phyloP scores from a whole-genome alignment of 164 flowering plant species.

The Magnolia sinica region DNA sequence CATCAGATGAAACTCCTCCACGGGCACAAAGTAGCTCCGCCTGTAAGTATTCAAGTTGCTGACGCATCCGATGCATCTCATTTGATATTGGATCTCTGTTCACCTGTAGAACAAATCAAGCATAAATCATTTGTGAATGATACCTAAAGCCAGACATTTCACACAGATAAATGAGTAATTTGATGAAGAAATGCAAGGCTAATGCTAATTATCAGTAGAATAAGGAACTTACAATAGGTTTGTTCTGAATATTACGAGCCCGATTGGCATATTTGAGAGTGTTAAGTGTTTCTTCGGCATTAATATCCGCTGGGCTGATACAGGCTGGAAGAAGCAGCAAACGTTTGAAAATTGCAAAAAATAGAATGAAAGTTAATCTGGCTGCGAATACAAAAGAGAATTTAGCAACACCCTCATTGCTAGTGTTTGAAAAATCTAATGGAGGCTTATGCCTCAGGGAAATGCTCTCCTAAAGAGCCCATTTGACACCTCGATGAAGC shows the following conservation, averaged over 20 bases:
- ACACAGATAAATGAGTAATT: not conserved
- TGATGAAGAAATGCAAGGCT: slow-evolving; percentile 2
- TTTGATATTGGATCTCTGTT: slow-evolving; percentile 90
- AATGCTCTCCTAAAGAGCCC: not conserved
- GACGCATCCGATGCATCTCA: slow-evolving; percentile 93
- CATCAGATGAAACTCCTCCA: slow-evolving; percentile 69
- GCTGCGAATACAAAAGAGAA: not conserved
- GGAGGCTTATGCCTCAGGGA: not conserved
- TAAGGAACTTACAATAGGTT: slow-evolving; percentile 77
- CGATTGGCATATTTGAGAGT: slow-evolving; percentile 98
- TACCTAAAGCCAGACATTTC: not conserved
- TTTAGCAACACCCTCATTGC: not conserved
- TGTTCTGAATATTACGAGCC: slow-evolving; percentile 96
- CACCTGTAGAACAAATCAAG: slow-evolving; percentile 43
- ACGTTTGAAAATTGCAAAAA: not conserved
- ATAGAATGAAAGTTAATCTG: not conserved
- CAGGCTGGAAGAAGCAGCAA: slow-evolving; percentile 57
- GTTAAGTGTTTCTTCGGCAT: slow-evolving; percentile 98
- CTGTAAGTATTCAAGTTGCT: slow-evolving; percentile 86
- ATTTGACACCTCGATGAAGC: not conserved
- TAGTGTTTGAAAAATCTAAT: not conserved
- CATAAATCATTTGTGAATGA: not conserved
- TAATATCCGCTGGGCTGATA: slow-evolving; percentile 98
- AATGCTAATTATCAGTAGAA: slow-evolving; percentile 2
- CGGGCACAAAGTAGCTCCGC: slow-evolving; percentile 85